Conservation (phyloP, 306 rosid species). For the Dryas alaskensis region DNA sequence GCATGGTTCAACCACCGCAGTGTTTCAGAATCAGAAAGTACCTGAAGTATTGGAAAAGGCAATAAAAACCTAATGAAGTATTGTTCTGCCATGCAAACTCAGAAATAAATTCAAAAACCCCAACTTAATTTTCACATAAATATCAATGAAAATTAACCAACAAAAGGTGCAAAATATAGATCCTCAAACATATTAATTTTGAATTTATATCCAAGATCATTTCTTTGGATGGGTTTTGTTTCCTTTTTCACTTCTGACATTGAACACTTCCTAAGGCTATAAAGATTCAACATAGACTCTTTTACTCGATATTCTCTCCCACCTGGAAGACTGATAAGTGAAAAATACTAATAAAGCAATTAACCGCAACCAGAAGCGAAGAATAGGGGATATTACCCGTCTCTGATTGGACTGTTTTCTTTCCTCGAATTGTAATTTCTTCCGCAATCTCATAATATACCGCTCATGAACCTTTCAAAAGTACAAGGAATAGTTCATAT, state of each 20-base stretch:
- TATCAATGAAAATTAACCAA: conserved; percentile 1
- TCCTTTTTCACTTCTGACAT: neutral
- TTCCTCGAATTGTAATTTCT: conserved; percentile 77
- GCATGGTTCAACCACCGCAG: conserved; percentile 95
- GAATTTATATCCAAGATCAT: neutral
- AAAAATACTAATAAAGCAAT: neutral
- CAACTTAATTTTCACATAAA: no score
- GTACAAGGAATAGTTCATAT: conserved; percentile 15
- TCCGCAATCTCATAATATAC: conserved; percentile 59
- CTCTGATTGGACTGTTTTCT: conserved; percentile 83
- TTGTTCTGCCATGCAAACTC: no score
- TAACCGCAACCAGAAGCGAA: neutral
- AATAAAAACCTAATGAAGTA: neutral
- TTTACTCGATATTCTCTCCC: neutral
- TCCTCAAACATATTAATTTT: neutral
- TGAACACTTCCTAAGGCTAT: neutral
- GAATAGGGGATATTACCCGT: conserved; percentile 49
- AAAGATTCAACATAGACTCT: neutral
- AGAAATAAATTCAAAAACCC: no score
- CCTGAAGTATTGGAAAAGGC: conserved; percentile 46
- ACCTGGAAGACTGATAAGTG: neutral
- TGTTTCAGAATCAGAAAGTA: conserved; percentile 88
- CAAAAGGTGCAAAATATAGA: conserved; percentile 7
- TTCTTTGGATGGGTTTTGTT: neutral
- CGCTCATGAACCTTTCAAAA: conserved; percentile 77